Evolutionary conservation across 164 flowering plant genomes (phyloP), one percentile per base, ranked within the genome.

Genomic region (Tinospora cordifolia): DNA sequence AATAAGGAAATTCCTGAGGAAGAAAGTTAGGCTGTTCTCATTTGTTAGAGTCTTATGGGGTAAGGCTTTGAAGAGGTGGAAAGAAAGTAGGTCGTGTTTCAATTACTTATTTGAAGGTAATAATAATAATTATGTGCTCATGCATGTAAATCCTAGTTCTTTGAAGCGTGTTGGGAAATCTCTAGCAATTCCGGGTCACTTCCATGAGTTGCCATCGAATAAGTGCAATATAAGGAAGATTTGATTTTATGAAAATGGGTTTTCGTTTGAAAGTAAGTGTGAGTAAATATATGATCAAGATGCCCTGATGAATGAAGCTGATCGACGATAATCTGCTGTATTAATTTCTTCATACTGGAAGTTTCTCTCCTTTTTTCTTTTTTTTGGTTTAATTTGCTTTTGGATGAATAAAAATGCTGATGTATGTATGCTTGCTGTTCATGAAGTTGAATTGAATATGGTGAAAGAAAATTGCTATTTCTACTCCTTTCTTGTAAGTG

Each of bases 21-120:
- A 64, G 38, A 78, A 67, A 70, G 38, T 30, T 6, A 74, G 68
- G 75, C 14, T 79, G 3, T 63, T 79, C 7, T 47, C 79, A n/a
- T 25, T 51, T 17, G 72, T 75, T 41, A 82, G 67, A 63, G 22
- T 75, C 19, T 74, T 79, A 41, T 74, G 71, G 76, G 3, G 27
- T 1, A 79, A 59, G 54, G 65, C 71, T 12, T 46, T 71, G 69
- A 79, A 72, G 73, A 79, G 75, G 69, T 73, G 79, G 76, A 78
- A 78, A 75, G 75, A 78, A 30, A 76, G 81, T 22, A 67, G 72
- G 49, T 58, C 68, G 62, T 73, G 76, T 39, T 25, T 80, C 74
- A 72, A 72, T 36, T 81, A 80, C 57, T 25, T 82, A 9, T 82
- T 82, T 68, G 79, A 77, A 46, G 81, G 81, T 8, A 82, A 80